A percentile compares a stretch with the other conserved stretches of the same genome.
Evolutionary conservation across 2,329 filamentous ascomycete genomes (phyloP).

Genomic region (Sporothrix euskadiensis): DNA sequence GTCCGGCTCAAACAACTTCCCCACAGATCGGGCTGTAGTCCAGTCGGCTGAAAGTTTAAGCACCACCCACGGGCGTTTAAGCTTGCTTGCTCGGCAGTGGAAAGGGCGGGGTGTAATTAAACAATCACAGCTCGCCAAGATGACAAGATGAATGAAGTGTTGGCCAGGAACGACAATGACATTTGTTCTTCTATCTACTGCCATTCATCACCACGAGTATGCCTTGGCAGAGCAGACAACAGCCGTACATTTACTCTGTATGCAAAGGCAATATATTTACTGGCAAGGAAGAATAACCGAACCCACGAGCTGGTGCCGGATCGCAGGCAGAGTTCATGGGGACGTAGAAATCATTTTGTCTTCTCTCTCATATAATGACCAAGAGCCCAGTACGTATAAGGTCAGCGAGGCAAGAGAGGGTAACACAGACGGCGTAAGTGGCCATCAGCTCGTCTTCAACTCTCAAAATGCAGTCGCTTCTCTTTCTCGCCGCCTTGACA

Average conservation of each 20-base stretch:
- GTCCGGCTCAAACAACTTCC: neutral
- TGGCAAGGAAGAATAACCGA: neutral
- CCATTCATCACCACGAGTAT: neutral
- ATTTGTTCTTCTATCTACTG: neutral
- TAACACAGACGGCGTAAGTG: neutral
- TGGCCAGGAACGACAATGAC: neutral
- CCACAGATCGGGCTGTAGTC: neutral
- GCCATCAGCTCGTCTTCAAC: neutral
- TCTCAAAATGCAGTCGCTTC: neutral
- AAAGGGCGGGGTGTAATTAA: no score
- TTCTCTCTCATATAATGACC: neutral
- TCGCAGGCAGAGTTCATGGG: neutral
- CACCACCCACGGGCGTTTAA: neutral
- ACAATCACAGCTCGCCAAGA: neutral
- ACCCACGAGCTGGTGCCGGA: neutral
- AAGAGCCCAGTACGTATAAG: neutral
- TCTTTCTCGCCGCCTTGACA: neutral
- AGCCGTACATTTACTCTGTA: neutral
- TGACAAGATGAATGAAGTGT: neutral
- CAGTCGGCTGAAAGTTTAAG: neutral
- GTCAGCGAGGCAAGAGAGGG: neutral
- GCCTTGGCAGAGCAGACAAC: neutral
- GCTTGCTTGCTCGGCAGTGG: constrained; percentile 6
- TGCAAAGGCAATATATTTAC: neutral
- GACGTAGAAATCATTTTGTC: neutral